Evolutionary conservation across 257 asterid genomes (phyloP), one percentile per base, ranked within the genome.

Genomic region (Voacanga thouarsii): DNA sequence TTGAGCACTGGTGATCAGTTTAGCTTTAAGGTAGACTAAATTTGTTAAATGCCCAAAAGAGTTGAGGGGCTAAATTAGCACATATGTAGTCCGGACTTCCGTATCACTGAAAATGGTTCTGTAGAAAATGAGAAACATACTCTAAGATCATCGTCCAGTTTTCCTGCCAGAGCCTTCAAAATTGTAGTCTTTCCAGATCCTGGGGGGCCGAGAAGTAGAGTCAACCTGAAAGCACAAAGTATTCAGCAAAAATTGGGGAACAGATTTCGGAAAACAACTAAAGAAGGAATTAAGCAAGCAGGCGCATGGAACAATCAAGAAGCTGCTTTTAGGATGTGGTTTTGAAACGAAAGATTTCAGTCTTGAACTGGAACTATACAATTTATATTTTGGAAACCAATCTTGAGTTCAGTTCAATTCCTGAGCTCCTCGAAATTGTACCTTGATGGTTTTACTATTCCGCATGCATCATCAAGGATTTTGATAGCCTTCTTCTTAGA

Each of bases 201-300:
- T 7, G 94, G 94, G 75, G 94, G 94, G 45, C 94, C 94, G 79
- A 89, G 75, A 79, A 89, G 91, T 67, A 89, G 89, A 45, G 91
- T 88, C 89, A 85, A 82, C 82, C 94, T 88, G 77, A 53, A 75
- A 71, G 23, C 56, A 72, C 19, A 77, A 41, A 51, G 11, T 39
- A 37, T 72, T 73, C 68, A 68, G n/a, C 72, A 77, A 81, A 77
- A 33, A 69, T 61, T 33, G 24, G 49, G 57, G 60, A 44, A 44
- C 47, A 44, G 47, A 44, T 44, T 5, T 5, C 47, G 5, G 9
- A 44, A 44, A 44, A 44, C 47, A 44, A 5, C 47, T 1, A 44
- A 44, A 44, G 6, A 5, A 1, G 47, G 47, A 43, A 44, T 44
- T 44, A 5, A 5, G 9, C 6, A 44, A 44, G 9, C 47, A 44